These are phyloP conservation scores for Lasiodiplodia theobromae DNA, from an alignment of 2,329 filamentous ascomycete genomes.

Conservation along the genomic window DNA sequence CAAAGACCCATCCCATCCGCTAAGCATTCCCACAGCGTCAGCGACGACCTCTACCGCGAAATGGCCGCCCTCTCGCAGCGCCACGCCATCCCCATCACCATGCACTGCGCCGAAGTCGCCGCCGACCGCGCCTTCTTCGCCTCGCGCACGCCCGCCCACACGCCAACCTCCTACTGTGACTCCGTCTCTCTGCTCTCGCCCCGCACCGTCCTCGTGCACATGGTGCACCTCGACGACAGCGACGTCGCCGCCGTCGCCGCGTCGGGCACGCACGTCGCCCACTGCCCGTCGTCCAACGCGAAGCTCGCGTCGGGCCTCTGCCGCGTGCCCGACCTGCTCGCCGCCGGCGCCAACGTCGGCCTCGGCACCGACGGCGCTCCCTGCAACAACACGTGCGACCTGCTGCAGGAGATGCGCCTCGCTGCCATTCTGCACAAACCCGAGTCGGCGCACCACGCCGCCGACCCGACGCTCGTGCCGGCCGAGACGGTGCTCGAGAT, in stretches of 20 bases:
- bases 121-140: slow-evolving; percentile 45
- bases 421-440: slow-evolving; percentile 58
- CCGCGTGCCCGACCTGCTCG: slow-evolving; percentile 54
- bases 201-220: slow-evolving; percentile 59
- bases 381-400: slow-evolving; percentile 61
- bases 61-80: slow-evolving; percentile 42
- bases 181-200: slow-evolving; percentile 46
- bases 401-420: slow-evolving; percentile 62
- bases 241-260: slow-evolving; percentile 51
- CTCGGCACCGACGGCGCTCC: slow-evolving; percentile 63
- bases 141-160: slow-evolving; percentile 46
- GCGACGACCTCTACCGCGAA: slow-evolving; percentile 43
- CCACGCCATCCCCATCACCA: slow-evolving; percentile 46
- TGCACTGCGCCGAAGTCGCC: slow-evolving; percentile 48
- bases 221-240: slow-evolving; percentile 57
- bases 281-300: slow-evolving; percentile 60
- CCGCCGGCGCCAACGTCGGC: slow-evolving; percentile 54
- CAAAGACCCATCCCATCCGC: neutral
- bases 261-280: slow-evolving; percentile 56
- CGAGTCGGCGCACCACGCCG: slow-evolving; percentile 37
- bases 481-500: slow-evolving; percentile 59
- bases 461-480: slow-evolving; percentile 52
- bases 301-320: slow-evolving; percentile 62
- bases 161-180: slow-evolving; percentile 46
- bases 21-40: slow-evolving; percentile 35